phyloP scores from a whole-genome alignment of 2,329 filamentous ascomycete species.

The Exophiala xenobiotica region DNA sequence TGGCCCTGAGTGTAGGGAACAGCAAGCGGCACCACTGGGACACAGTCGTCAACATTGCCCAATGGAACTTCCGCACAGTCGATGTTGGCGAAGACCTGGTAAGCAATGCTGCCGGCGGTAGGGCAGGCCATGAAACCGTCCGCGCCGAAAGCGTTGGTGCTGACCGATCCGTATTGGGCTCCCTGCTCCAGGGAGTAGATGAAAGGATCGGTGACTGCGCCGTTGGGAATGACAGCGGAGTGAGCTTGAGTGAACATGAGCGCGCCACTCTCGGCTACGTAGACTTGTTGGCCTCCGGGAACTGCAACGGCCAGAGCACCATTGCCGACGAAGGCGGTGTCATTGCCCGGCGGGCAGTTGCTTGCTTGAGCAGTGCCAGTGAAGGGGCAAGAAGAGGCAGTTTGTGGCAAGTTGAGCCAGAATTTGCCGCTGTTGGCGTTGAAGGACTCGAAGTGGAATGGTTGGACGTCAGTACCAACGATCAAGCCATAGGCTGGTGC shows the following conservation, averaged over 20 bases:
- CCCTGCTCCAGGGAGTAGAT: constrained; percentile 32
- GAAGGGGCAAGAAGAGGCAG: constrained; percentile 5
- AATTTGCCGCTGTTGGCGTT: constrained; percentile 13
- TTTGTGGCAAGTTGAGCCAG: constrained; percentile 10
- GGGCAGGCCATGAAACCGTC: constrained; percentile 47
- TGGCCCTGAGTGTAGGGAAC: constrained; percentile 30
- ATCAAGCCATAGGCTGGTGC: constrained; percentile 5
- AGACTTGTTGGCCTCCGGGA: constrained; percentile 63
- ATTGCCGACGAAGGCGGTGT: constrained; percentile 4
- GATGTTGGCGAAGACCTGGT: constrained; percentile 44
- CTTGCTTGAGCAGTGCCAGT: constrained; percentile 2
- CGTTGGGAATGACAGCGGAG: constrained; percentile 51
- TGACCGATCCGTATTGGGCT: constrained; percentile 33
- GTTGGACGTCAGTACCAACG: constrained; percentile 3
- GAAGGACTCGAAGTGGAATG: constrained; percentile 13
- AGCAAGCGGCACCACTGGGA: constrained; percentile 40
- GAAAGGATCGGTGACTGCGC: constrained; percentile 52
- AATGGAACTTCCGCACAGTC: constrained; percentile 41
- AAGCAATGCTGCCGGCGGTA: constrained; percentile 28
- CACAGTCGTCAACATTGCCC: constrained; percentile 39
- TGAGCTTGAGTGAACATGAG: constrained; percentile 58
- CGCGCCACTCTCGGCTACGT: constrained; percentile 53
- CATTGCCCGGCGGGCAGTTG: constrained; percentile 8
- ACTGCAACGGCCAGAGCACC: constrained; percentile 39
- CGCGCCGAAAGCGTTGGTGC: constrained; percentile 37